Base-by-base conservation (phyloP, 1,284 basidiomycete genomes). In the Cryptococcus sp. region DNA sequence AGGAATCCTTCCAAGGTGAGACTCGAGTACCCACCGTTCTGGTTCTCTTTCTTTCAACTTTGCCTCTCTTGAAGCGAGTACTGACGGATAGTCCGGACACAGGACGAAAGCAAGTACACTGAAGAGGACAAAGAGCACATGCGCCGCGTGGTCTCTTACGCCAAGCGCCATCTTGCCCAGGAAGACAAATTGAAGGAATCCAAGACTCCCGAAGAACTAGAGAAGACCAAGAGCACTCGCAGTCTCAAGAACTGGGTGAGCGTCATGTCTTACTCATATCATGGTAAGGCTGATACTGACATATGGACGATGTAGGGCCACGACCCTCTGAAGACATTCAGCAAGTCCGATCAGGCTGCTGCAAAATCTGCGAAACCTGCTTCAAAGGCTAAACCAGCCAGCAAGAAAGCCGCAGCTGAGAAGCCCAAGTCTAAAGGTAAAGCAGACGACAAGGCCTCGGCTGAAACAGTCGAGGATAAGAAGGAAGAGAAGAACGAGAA, bases 71-170 rank as follows among this genome's bases (percentile, higher is more conserved):
- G 30, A 16, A 25, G 3, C 22, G 30, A 19, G 20, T 20, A 10
- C 40, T 56, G 23, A 38, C 13, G 4, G 47, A 11, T 11, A 27
- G 19, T 41, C 20, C 25, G 39, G 30, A 16, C 17, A 15, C 39
- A 75, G 73, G 74, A 76, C 46, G 57, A 63, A 16, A 65, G 63
- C 53, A 76, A 76, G 61, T 78, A 78, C 56, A 73, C 71, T 22
- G 75, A 76, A 17, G 73, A 78, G 47, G 76, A 79, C 52, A 65
- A 71, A 30, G 68, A 71, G 39, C 77, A 79, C 57, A 77, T 77
- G 73, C 65, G 74, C 22, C 64, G 64, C 46, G 77, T 79, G 23
- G 72, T 74, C 2, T 61, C 72, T n/a, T 79, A 79, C 54, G 77
- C 75, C 61, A 77, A 77, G 49, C 63, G 77, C 16, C 77, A 79